These are phyloP conservation scores for Houttuynia cordata DNA, from an alignment of 164 flowering plant species.

Conservation along the genomic window DNA sequence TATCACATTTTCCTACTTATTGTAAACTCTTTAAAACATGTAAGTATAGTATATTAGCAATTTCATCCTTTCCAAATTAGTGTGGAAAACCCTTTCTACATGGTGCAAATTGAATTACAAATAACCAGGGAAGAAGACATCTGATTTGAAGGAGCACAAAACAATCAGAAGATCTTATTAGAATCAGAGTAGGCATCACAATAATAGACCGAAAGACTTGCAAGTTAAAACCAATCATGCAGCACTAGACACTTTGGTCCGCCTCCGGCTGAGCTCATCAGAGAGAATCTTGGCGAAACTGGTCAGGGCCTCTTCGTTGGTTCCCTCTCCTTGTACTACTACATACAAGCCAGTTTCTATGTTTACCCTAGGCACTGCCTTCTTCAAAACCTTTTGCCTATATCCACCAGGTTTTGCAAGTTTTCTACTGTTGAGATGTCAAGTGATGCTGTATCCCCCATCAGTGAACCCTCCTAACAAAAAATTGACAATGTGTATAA, in stretches of 20 bases:
- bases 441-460: constrained; percentile 17
- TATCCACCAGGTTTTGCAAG: constrained; percentile 20
- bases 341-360: constrained; percentile 12
- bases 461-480: background rate
- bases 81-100: too few species aligned
- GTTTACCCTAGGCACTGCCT: constrained; percentile 23
- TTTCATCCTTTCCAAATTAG: too few species aligned
- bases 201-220: too few species aligned
- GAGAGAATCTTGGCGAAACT: constrained; percentile 32
- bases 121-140: too few species aligned
- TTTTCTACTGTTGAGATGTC: constrained; percentile 29
- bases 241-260: background rate
- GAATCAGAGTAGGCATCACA: too few species aligned
- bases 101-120: too few species aligned
- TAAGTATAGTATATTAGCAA: too few species aligned
- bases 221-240: too few species aligned
- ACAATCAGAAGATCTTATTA: too few species aligned
- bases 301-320: constrained; percentile 37
- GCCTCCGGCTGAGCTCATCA: constrained; percentile 13
- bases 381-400: constrained; percentile 28
- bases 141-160: too few species aligned
- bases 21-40: too few species aligned
- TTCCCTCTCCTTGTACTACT: constrained; percentile 17
- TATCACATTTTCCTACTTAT: too few species aligned
- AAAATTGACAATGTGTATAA: background rate